Evolutionary conservation across 768 basidiomycete species (phyloP).

Genomic region (Leccinum arenicola): DNA sequence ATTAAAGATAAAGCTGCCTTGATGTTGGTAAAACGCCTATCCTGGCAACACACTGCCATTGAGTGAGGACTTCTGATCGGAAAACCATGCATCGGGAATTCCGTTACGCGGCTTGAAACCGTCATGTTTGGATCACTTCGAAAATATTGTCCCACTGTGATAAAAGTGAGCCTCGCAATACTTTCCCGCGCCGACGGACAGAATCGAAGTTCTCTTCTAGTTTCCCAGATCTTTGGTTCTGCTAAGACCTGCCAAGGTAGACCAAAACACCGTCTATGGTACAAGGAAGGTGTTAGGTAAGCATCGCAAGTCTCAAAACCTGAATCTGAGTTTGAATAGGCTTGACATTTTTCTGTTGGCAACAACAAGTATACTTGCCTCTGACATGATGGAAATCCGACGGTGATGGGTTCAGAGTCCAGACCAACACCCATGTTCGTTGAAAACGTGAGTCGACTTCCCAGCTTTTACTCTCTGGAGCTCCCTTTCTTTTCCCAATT

Average conservation of each 20-base stretch:
- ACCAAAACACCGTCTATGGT: background rate
- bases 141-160: background rate
- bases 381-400: background rate
- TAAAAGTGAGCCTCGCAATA: background rate
- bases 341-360: background rate
- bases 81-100: background rate
- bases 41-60: background rate
- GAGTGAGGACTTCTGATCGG: too few relatives aligned
- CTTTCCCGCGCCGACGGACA: background rate
- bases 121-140: background rate
- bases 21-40: background rate
- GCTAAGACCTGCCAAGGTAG: background rate
- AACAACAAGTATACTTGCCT: background rate
- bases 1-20: background rate
- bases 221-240: background rate
- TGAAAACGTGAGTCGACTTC: background rate
- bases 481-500: slow-evolving; percentile 6
- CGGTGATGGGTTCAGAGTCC: background rate
- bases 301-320: background rate
- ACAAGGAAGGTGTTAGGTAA: too few relatives aligned
- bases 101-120: background rate
- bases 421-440: background rate
- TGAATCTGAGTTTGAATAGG: background rate
- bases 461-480: background rate
- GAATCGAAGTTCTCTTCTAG: background rate